Conservation (phyloP, 805 yeast species). For the Myxozyma melibiosi region DNA sequence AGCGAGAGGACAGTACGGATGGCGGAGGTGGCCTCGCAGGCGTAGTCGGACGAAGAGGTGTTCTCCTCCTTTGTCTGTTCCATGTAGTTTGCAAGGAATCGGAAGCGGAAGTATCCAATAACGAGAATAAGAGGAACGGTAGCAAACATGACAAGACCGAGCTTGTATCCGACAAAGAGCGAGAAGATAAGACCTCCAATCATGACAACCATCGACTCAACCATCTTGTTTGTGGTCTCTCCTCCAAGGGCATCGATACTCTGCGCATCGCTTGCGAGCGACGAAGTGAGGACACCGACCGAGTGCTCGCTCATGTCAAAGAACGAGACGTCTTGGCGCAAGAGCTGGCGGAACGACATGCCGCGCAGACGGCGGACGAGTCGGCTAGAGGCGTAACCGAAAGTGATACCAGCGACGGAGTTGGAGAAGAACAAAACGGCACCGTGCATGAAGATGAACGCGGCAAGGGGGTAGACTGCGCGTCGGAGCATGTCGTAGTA, state of each 20-base stretch:
- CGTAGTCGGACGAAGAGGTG: constrained; percentile 45
- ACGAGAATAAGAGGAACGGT: constrained; percentile 43
- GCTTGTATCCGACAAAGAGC: constrained; percentile 46
- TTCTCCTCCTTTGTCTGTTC: constrained; percentile 45
- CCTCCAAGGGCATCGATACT: constrained; percentile 39
- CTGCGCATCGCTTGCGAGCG: constrained; percentile 38
- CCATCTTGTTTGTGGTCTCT: constrained; percentile 37
- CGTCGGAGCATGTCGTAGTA: constrained; percentile 20
- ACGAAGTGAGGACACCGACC: constrained; percentile 36
- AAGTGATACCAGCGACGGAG: constrained; percentile 20
- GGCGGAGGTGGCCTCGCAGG: constrained; percentile 46
- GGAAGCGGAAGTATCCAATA: constrained; percentile 46
- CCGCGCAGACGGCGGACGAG: constrained; percentile 37
- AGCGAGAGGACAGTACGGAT: constrained; percentile 48
- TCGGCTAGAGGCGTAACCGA: constrained; percentile 31
- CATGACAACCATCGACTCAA: constrained; percentile 44
- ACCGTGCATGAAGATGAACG: constrained; percentile 25
- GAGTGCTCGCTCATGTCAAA: constrained; percentile 37
- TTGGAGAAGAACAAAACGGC: constrained; percentile 19
- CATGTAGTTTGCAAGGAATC: constrained; percentile 40
- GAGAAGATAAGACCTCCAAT: constrained; percentile 46
- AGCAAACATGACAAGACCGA: constrained; percentile 48
- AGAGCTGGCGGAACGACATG: constrained; percentile 32
- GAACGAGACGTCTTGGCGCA: constrained; percentile 40
- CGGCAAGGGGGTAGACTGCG: constrained; percentile 25